Percentiles rank a stretch among this genome's conserved stretches.
Evolutionary conservation across 1,284 basidiomycete species (phyloP).

Genomic region (Thecaphora frezii): DNA sequence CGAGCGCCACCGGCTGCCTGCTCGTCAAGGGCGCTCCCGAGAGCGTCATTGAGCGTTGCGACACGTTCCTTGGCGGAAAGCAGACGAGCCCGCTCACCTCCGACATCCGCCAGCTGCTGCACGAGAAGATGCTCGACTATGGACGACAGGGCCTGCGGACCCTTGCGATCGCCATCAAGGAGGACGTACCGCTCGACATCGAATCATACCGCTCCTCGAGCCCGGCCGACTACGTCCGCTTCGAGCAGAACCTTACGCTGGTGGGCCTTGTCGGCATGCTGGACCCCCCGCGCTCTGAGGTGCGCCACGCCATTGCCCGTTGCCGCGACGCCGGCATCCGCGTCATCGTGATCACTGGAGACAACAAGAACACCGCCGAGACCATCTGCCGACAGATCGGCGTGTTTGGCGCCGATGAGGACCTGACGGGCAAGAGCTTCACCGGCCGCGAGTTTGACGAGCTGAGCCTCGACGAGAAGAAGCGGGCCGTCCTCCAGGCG

Average conservation of each 20-base stretch:
- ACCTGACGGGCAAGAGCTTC: conserved; percentile 79
- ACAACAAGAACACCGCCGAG: conserved; percentile 97
- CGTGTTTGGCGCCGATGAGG: conserved; percentile 67
- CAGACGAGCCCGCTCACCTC: conserved; percentile 58
- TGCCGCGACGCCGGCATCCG: conserved; percentile 91
- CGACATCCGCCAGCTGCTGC: conserved; percentile 68
- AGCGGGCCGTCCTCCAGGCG: conserved; percentile 80
- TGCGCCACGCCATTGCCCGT: conserved; percentile 79
- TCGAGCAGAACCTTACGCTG: conserved; percentile 79
- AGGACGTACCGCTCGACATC: conserved; percentile 68
- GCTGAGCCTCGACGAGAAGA: conserved; percentile 71
- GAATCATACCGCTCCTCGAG: conserved; percentile 62
- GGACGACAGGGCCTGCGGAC: conserved; percentile 82
- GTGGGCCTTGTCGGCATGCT: conserved; percentile 96
- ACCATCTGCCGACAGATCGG: conserved; percentile 95
- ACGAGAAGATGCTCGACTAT: conserved; percentile 70
- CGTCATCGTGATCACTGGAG: conserved; percentile 95
- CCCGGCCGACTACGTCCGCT: conserved; percentile 77
- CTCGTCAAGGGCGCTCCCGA: conserved; percentile 95
- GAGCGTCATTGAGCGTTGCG: conserved; percentile 85
- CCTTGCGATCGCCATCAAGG: conserved; percentile 84
- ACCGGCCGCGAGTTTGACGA: conserved; percentile 90
- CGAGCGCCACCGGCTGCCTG: conserved; percentile 65
- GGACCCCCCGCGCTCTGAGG: conserved; percentile 95
- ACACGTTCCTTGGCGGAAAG: conserved; percentile 67